Percentiles rank a stretch among this genome's conserved stretches.
Evolutionary conservation across 139 green algal genomes (phyloP).

Genomic region (Chlorella sp.): DNA sequence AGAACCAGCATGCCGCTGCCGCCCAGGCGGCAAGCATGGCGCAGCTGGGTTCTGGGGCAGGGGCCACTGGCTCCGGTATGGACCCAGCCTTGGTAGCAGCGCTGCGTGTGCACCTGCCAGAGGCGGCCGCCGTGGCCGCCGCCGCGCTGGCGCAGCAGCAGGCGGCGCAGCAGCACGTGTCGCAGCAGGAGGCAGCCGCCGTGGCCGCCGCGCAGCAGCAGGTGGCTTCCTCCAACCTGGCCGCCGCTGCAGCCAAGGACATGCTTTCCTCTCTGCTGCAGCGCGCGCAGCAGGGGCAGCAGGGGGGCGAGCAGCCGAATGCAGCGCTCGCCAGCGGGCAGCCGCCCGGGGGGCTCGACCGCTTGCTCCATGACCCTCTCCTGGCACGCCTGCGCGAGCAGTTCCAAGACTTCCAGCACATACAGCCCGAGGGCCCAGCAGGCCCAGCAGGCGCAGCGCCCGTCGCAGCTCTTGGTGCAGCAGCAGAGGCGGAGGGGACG

Average conservation of each 20-base stretch:
- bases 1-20: slow-evolving; percentile 10
- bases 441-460: neutral
- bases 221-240: neutral
- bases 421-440: neutral
- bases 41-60: neutral
- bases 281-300: neutral
- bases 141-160: slow-evolving; percentile 10
- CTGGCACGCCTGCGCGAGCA: slow-evolving; percentile 22
- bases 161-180: neutral
- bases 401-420: neutral
- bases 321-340: neutral
- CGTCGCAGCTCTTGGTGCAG: neutral
- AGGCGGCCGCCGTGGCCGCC: neutral
- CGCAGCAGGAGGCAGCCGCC: neutral
- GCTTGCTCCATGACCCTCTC: slow-evolving; percentile 5
- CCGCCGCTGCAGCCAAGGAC: neutral
- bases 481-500: neutral
- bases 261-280: neutral
- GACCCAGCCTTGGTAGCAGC: neutral
- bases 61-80: neutral
- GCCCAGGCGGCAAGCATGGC: neutral
- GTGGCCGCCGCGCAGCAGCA: neutral
- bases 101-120: slow-evolving; percentile 11
- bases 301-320: neutral
- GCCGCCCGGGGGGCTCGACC: neutral